These are phyloP conservation scores for Perilla frutescens DNA, from an alignment of 257 asterid genomes.

Conservation along the genomic window DNA sequence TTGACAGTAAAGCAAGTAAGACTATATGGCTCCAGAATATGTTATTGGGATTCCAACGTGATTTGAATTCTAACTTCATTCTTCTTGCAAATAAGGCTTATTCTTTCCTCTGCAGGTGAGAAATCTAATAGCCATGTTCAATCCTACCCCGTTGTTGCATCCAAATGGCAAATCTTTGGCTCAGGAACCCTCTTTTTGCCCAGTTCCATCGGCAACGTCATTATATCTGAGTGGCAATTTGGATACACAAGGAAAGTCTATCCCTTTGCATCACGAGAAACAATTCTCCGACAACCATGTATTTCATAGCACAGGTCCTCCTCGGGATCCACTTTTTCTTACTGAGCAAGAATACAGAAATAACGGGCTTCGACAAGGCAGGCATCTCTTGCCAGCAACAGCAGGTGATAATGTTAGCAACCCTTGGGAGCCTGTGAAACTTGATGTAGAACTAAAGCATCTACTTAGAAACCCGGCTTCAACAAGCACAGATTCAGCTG, in stretches of 20 bases:
- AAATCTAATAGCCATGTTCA: constrained; percentile 54
- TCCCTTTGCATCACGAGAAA: constrained; percentile 37
- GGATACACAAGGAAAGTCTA: constrained; percentile 36
- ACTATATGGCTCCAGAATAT: constrained; percentile 19
- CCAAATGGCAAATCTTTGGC: constrained; percentile 40
- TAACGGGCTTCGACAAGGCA: constrained; percentile 66
- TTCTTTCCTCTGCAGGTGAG: constrained; percentile 57
- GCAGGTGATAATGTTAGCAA: constrained; percentile 33
- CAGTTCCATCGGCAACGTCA: too few relatives aligned
- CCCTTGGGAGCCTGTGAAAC: constrained; percentile 37
- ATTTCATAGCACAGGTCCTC: constrained; percentile 33
- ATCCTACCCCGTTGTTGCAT: constrained; percentile 54
- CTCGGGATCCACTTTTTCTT: constrained; percentile 51
- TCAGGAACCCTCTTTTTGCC: constrained; percentile 32
- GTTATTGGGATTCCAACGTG: background rate
- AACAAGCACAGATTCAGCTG: constrained; percentile 32
- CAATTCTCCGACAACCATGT: constrained; percentile 40
- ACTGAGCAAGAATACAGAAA: constrained; percentile 80
- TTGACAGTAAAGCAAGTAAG: constrained; percentile 74
- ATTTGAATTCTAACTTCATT: background rate
- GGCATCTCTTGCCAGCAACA: constrained; percentile 44
- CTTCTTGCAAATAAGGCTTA: background rate
- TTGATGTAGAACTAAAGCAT: constrained; percentile 50
- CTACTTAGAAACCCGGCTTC: constrained; percentile 43
- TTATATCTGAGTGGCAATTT: constrained; percentile 28